Percentiles rank a stretch among this genome's conserved stretches.
Conservation (phyloP, 2,329 filamentous ascomycete species). For the Ascochyta koolunga region DNA sequence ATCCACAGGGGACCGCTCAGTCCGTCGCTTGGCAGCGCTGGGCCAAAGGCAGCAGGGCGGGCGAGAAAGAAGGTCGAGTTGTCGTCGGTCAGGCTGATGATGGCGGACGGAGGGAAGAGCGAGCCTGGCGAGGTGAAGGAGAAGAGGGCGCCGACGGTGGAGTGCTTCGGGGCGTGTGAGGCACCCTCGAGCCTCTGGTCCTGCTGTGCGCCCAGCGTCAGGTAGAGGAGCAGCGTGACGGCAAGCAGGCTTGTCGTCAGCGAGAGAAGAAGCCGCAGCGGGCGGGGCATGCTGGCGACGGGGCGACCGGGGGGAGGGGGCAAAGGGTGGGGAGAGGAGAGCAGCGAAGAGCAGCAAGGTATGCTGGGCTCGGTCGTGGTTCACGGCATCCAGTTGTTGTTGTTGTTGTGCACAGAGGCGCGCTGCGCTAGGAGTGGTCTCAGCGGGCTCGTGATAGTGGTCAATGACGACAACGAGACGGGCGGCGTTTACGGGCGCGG, state of each 20-base stretch:
- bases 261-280: conserved; percentile 48
- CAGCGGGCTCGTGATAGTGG: conserved; percentile 15
- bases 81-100: conserved; percentile 95
- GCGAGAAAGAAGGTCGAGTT: conserved; percentile 98
- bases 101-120: conserved; percentile 91
- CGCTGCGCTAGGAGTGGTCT: not conserved
- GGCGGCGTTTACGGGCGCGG: conserved; percentile 2
- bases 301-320: not conserved
- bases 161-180: conserved; percentile 34
- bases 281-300: conserved; percentile 41
- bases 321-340: conserved; percentile 1
- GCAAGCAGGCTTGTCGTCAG: conserved; percentile 52
- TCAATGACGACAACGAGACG: conserved; percentile 16
- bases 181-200: conserved; percentile 25
- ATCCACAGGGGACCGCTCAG: conserved; percentile 92
- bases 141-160: conserved; percentile 51
- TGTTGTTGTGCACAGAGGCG: conserved; percentile 7
- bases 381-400: conserved; percentile 17
- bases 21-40: conserved; percentile 73
- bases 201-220: conserved; percentile 36
- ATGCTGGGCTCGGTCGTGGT: conserved; percentile 22
- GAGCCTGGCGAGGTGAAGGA: conserved; percentile 70
- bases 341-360: conserved; percentile 28
- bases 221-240: conserved; percentile 52
- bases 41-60: conserved; percentile 90